Conservation (phyloP, 2,329 filamentous ascomycete genomes). For the Colletotrichum aenigma region DNA sequence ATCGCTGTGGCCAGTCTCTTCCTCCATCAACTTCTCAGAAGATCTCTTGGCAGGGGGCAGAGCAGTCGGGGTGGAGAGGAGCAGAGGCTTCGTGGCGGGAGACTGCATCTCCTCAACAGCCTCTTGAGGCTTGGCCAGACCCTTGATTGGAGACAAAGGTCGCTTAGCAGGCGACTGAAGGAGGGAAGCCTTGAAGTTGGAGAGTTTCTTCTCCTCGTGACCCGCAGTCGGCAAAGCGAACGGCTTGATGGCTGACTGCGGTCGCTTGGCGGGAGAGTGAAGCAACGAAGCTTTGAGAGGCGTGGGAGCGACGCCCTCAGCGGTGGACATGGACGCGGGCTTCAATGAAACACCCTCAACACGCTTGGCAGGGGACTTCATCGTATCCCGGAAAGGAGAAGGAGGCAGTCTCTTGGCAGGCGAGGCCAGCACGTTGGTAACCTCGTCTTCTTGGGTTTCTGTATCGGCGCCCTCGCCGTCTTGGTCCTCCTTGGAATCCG, state of each 20-base stretch:
- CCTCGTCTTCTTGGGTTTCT: not conserved
- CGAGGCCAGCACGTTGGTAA: constrained; percentile 49
- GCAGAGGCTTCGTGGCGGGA: constrained; percentile 40
- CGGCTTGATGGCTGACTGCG: constrained; percentile 48
- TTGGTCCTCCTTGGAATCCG: constrained; percentile 20
- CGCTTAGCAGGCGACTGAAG: constrained; percentile 59
- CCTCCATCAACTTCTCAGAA: constrained; percentile 41
- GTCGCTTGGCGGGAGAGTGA: constrained; percentile 56
- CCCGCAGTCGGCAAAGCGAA: constrained; percentile 30
- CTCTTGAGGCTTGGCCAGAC: constrained; percentile 30
- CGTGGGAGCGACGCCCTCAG: constrained; percentile 22
- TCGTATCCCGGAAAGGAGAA: constrained; percentile 58
- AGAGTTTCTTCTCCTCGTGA: constrained; percentile 33
- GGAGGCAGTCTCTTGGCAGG: constrained; percentile 59
- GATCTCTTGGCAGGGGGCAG: constrained; percentile 28
- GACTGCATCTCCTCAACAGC: constrained; percentile 23
- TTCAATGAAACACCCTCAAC: constrained; percentile 44
- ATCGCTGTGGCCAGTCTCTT: constrained; percentile 24
- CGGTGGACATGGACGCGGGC: constrained; percentile 30
- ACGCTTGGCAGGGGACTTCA: constrained; percentile 61
- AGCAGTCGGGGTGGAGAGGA: constrained; percentile 32
- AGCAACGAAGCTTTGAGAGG: constrained; percentile 45
- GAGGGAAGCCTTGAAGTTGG: constrained; percentile 50
- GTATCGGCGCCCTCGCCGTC: constrained; percentile 21
- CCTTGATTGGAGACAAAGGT: constrained; percentile 46